A percentile compares a stretch with the other conserved stretches of the same genome.
Evolutionary conservation across 2,329 filamentous ascomycete genomes (phyloP).

Genomic region (Emericellopsis atlantica): DNA sequence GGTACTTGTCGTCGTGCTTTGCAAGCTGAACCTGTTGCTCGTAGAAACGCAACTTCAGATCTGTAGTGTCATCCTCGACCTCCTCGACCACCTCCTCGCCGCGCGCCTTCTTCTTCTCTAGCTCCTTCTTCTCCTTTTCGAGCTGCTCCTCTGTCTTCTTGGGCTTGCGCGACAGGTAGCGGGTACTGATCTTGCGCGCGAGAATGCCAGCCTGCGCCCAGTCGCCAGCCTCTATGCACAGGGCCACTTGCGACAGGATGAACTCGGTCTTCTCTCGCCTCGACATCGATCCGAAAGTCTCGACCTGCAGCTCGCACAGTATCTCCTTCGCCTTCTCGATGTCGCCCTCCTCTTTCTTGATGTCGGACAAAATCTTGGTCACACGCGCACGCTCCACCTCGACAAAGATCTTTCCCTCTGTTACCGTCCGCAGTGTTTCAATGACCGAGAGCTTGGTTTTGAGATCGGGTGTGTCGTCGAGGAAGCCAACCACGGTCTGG

Average conservation of each 20-base stretch:
- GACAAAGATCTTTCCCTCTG: constrained; percentile 99
- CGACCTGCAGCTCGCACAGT: constrained; percentile 92
- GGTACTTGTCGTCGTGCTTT: constrained; percentile 95
- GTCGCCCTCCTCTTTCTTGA: constrained; percentile 94
- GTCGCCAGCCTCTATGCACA: constrained; percentile 91
- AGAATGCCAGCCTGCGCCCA: constrained; percentile 94
- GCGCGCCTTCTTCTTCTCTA: constrained; percentile 72
- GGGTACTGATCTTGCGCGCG: constrained; percentile 91
- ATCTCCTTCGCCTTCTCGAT: constrained; percentile 83
- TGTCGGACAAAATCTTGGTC: constrained; percentile 88
- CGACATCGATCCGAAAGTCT: constrained; percentile 98
- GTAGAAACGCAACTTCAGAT: constrained; percentile 91
- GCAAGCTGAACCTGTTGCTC: constrained; percentile 93
- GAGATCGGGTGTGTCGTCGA: constrained; percentile 72
- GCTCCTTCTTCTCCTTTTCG: constrained; percentile 80
- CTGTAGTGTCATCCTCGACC: constrained; percentile 80
- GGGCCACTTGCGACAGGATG: constrained; percentile 83
- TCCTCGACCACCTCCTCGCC: constrained; percentile 69
- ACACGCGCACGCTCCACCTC: constrained; percentile 95
- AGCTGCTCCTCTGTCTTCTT: constrained; percentile 84
- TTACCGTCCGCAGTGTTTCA: constrained; percentile 89
- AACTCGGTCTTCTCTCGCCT: constrained; percentile 97
- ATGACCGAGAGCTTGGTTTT: constrained; percentile 90
- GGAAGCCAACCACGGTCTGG: constrained; percentile 84
- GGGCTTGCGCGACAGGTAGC: constrained; percentile 78